Evolutionary conservation across 1,284 basidiomycete genomes (phyloP).

Genomic region (Kwoniella shivajii): DNA sequence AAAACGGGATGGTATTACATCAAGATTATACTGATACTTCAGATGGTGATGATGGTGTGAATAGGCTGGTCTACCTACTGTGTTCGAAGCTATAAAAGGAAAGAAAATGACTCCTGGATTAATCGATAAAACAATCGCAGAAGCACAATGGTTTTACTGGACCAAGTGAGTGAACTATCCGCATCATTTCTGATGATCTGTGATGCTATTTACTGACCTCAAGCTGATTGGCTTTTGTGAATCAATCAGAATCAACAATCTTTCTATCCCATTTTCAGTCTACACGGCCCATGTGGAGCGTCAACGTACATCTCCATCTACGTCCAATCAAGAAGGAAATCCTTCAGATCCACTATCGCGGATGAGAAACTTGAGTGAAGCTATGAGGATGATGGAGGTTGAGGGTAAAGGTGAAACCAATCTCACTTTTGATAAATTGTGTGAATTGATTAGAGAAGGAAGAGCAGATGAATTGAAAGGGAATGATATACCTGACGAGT

Average conservation of each 20-base stretch:
- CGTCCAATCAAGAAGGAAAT: not conserved
- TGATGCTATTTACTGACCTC: not conserved
- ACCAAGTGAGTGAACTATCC: constrained; percentile 24
- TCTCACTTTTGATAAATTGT: constrained; percentile 33
- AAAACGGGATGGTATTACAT: not conserved
- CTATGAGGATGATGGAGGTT: constrained; percentile 24
- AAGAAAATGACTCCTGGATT: constrained; percentile 21
- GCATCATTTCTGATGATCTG: not conserved
- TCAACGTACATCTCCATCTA: not conserved
- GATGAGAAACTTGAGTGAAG: constrained; percentile 26
- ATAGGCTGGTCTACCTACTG: constrained; percentile 43
- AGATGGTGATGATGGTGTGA: too few species aligned
- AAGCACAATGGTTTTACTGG: constrained; percentile 51
- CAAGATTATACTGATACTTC: too few species aligned
- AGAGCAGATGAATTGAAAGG: constrained; percentile 36
- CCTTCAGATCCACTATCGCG: constrained; percentile 15
- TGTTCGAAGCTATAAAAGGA: constrained; percentile 38
- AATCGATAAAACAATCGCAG: constrained; percentile 47
- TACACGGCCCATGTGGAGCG: not conserved
- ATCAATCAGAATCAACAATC: not conserved
- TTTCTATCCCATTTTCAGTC: not conserved
- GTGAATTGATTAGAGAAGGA: constrained; percentile 36
- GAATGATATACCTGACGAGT: constrained; percentile 33
- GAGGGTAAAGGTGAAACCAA: constrained; percentile 1
- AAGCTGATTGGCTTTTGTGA: not conserved